Percentiles rank a stretch among this genome's conserved stretches.
These are phyloP conservation scores for Ephemerocybe angulata DNA, from an alignment of 768 basidiomycete genomes.

Conservation along the genomic window DNA sequence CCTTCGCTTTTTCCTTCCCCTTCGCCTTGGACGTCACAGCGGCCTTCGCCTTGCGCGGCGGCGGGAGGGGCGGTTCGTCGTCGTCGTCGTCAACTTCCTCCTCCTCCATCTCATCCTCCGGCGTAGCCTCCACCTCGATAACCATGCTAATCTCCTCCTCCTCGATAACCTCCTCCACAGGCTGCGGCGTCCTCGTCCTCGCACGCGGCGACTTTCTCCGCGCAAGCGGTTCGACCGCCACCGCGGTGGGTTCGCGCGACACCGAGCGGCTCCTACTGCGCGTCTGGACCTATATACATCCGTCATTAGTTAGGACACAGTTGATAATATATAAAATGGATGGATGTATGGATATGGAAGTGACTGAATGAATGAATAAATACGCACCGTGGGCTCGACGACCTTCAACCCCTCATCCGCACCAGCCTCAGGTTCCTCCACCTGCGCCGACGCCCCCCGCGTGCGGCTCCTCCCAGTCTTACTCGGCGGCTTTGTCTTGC, in stretches of 20 bases:
- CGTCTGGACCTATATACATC: not conserved
- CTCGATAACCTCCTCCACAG: slow-evolving; percentile 15
- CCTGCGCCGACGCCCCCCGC: no score
- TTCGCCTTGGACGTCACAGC: slow-evolving; percentile 11
- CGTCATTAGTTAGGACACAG: no score
- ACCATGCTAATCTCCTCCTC: slow-evolving; percentile 6
- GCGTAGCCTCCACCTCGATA: not conserved
- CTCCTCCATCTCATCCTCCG: not conserved
- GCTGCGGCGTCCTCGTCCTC: not conserved
- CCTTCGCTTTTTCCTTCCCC: not conserved
- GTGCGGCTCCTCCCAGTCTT: no score
- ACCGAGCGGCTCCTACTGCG: slow-evolving; percentile 4
- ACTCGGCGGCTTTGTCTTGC: no score
- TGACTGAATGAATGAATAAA: no score
- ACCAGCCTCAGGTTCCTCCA: no score
- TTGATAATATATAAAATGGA: no score
- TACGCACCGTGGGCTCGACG: no score
- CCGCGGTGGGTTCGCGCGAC: not conserved
- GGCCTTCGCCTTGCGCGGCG: not conserved
- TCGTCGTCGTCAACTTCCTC: not conserved
- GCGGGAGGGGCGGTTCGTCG: not conserved
- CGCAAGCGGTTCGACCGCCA: not conserved
- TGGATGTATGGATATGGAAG: no score
- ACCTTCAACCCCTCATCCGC: no score
- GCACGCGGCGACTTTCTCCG: not conserved